These are phyloP conservation scores for Boletus sensibilis DNA, from an alignment of 768 basidiomycete species.

Conservation along the genomic window DNA sequence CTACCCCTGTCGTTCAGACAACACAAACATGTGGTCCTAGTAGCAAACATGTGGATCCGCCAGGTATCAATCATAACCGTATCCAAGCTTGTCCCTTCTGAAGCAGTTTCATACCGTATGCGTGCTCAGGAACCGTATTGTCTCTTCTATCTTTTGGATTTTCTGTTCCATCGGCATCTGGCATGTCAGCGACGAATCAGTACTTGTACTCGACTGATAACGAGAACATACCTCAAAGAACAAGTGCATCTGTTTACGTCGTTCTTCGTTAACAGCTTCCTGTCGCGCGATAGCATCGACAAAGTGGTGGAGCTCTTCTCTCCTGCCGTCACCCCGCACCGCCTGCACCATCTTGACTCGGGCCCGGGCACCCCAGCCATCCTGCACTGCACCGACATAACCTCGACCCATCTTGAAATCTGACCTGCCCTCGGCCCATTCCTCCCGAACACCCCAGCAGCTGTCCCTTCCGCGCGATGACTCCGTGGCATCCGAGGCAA, in stretches of 20 bases:
- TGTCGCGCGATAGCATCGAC: slow-evolving; percentile 47
- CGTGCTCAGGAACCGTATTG: slow-evolving; percentile 41
- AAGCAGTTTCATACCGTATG: slow-evolving; percentile 5
- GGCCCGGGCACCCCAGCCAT: background rate
- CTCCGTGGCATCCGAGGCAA: slow-evolving; percentile 23
- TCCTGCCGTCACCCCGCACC: slow-evolving; percentile 1
- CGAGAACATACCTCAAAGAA: slow-evolving; percentile 46
- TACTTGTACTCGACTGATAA: background rate
- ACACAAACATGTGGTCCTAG: background rate
- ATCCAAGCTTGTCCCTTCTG: too few species aligned
- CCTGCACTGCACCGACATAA: background rate
- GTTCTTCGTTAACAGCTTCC: slow-evolving; percentile 38
- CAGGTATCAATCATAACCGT: slow-evolving; percentile 1
- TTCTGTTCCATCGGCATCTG: slow-evolving; percentile 60
- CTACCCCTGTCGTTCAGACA: background rate
- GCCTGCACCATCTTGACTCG: background rate
- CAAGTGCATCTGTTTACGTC: slow-evolving; percentile 45
- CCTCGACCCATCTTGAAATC: background rate
- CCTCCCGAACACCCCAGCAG: slow-evolving; percentile 20
- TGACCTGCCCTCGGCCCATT: slow-evolving; percentile 10
- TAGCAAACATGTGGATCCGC: background rate
- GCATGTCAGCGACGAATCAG: slow-evolving; percentile 1
- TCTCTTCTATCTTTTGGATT: slow-evolving; percentile 48
- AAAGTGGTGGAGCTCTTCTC: slow-evolving; percentile 34
- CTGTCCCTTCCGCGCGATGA: slow-evolving; percentile 11